Evolutionary conservation across 2,329 filamentous ascomycete genomes (phyloP).

Genomic region (Trichoderma sp.): DNA sequence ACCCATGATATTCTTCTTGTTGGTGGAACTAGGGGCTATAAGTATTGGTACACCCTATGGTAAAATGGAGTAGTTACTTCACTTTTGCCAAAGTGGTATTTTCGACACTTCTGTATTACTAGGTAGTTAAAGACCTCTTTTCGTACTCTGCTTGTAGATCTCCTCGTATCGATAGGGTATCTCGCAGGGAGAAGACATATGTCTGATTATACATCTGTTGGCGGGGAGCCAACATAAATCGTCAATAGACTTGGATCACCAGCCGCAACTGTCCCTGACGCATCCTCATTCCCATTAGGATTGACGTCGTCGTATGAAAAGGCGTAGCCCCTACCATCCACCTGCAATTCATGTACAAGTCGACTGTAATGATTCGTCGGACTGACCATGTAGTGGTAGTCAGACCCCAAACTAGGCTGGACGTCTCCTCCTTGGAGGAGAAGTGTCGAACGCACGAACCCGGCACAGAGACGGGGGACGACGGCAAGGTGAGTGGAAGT

Average conservation of each 20-base stretch:
- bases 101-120: slow-evolving; percentile 39
- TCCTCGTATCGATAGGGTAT: slow-evolving; percentile 63
- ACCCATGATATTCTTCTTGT: slow-evolving; percentile 36
- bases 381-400: slow-evolving; percentile 45
- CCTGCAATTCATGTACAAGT: slow-evolving; percentile 59
- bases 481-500: slow-evolving; percentile 43
- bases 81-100: too few species aligned
- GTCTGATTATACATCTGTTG: slow-evolving; percentile 27
- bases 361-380: slow-evolving; percentile 57
- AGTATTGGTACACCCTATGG: too few species aligned
- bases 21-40: too few species aligned
- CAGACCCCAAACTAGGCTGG: slow-evolving; percentile 41
- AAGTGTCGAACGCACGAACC: slow-evolving; percentile 49
- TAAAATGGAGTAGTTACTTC: too few species aligned
- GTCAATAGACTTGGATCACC: slow-evolving; percentile 28
- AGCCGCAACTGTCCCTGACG: slow-evolving; percentile 37
- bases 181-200: slow-evolving; percentile 66
- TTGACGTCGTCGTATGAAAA: slow-evolving; percentile 70
- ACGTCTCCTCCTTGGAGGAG: slow-evolving; percentile 46
- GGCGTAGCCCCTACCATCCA: slow-evolving; percentile 60
- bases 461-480: slow-evolving; percentile 50
- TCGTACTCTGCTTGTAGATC: slow-evolving; percentile 59
- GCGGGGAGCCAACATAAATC: slow-evolving; percentile 30
- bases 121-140: slow-evolving; percentile 49
- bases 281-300: slow-evolving; percentile 53